Percentiles rank a stretch among this genome's conserved stretches.
Evolutionary conservation across 2,329 filamentous ascomycete genomes (phyloP).

Genomic region (Ascochyta fabae): DNA sequence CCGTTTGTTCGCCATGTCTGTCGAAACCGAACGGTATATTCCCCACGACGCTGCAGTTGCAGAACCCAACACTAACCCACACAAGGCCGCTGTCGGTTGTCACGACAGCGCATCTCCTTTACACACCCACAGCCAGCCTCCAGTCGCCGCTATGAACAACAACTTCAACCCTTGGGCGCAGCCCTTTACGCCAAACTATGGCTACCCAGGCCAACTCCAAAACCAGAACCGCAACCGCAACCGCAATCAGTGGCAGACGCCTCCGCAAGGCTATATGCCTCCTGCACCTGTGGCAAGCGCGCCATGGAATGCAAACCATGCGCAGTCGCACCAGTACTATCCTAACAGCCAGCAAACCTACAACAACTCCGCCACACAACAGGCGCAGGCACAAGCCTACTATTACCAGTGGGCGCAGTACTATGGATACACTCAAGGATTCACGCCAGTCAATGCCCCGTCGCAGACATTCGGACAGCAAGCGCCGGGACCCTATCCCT

Average conservation of each 20-base stretch:
- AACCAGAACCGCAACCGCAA: constrained; percentile 16
- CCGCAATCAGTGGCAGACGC: constrained; percentile 8
- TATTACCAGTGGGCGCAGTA: constrained; percentile 31
- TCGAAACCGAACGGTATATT: constrained; percentile 35
- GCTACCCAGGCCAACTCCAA: constrained; percentile 17
- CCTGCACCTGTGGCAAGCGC: constrained; percentile 11
- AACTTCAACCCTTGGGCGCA: constrained; percentile 28
- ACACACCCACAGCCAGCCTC: constrained; percentile 11
- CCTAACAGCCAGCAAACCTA: constrained; percentile 15
- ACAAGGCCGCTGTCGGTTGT: constrained; percentile 32
- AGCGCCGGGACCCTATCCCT: constrained; percentile 17
- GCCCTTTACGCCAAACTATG: constrained; percentile 25
- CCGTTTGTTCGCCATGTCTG: constrained; percentile 34
- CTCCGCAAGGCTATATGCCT: constrained; percentile 10
- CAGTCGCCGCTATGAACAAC: constrained; percentile 30
- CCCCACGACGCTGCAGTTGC: constrained; percentile 32
- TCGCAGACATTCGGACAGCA: constrained; percentile 20
- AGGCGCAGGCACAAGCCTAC: constrained; percentile 26
- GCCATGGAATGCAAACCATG: constrained; percentile 6
- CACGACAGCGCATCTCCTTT: constrained; percentile 22
- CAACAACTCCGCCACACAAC: constrained; percentile 20
- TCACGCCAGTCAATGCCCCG: constrained; percentile 16
- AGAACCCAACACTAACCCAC: constrained; percentile 35
- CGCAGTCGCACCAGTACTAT: constrained; percentile 19
- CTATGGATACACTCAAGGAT: constrained; percentile 14